A percentile compares a stretch with the other conserved stretches of the same genome.
Conservation (phyloP, 441 rosid genomes). For the Adansonia grandidieri region DNA sequence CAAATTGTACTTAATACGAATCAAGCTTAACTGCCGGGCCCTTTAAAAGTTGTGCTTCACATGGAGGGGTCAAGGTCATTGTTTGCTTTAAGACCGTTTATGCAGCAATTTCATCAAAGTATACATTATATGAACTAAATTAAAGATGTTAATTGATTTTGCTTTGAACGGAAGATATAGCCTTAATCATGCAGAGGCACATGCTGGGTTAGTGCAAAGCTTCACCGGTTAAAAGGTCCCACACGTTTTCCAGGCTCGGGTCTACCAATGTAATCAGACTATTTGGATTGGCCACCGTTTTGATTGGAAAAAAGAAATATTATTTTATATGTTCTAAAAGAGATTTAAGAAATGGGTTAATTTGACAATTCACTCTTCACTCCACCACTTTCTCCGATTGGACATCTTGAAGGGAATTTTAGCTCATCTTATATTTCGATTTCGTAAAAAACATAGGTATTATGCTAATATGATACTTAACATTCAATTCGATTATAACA, state of each 20-base stretch:
- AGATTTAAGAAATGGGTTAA: conserved; percentile 35
- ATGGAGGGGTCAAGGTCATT: conserved; percentile 38
- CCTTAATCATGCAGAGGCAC: conserved; percentile 38
- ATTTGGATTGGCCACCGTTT: background rate
- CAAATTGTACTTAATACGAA: too few species aligned
- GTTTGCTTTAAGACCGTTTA: conserved; percentile 25
- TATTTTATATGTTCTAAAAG: background rate
- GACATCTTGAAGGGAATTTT: too few species aligned
- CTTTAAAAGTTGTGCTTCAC: too few species aligned
- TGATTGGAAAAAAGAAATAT: background rate
- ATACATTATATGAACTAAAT: background rate
- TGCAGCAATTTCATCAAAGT: conserved; percentile 20
- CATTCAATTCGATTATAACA: too few species aligned
- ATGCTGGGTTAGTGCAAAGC: conserved; percentile 34
- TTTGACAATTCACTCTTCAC: conserved; percentile 19
- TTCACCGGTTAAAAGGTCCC: conserved; percentile 42
- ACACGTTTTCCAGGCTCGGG: conserved; percentile 41
- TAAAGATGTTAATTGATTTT: conserved; percentile 15
- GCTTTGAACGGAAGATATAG: conserved; percentile 29
- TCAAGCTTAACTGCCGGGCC: too few species aligned
- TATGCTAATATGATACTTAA: too few species aligned
- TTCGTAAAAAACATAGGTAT: too few species aligned
- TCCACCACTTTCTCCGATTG: background rate
- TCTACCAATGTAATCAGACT: conserved; percentile 4
- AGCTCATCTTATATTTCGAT: too few species aligned